Base-by-base conservation (phyloP, 106 monocot genomes). In the Allium sativum region DNA sequence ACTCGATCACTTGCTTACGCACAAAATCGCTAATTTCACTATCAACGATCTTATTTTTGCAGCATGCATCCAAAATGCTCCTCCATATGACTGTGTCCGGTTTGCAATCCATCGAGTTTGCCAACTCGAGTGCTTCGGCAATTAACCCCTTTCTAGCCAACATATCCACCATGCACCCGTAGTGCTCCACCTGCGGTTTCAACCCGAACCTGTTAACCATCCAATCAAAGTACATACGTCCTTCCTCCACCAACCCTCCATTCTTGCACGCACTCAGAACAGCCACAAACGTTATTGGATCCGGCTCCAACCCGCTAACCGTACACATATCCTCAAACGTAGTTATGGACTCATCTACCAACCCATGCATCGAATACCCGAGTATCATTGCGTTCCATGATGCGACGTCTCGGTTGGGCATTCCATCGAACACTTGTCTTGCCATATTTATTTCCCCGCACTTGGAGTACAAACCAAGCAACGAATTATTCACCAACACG, bases 51-150 rank as follows among this genome's bases (percentile, higher is more conserved):
- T 69, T 78, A 12, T 2, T 64, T 78, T 81, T 93, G 56, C 73
- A 70, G 43, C 78, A 94, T 4, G 83, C 82, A 62, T 86, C 86
- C 1, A 93, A 78, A 44, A 94, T 66, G 43, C 86, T 83, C 63
- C 85, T 68, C 89, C 89, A 94, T 40, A 89, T 89, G 6, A 94
- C 74, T 5, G 61, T 76, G 13, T 94, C 89, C 0, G 86, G 93
- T 17, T 77, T 68, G 52, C 64, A 83, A 4, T 53, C 62, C 86
- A 94, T 94, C 40, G 17, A 56, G 3, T 66, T 51, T n/a, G 83
- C 81, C 6, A 86, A 14, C 9, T 78, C 69, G 1, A 86, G 73
- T 1, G 89, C 85, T 48, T 89, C 89, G 12, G 71, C 67, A 4
- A 86, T 67, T 31, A 67, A 52, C 8, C 89, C 83, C 0, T 80